Conservation (phyloP, 208 protist species). For the Acanthamoeba healyi region DNA sequence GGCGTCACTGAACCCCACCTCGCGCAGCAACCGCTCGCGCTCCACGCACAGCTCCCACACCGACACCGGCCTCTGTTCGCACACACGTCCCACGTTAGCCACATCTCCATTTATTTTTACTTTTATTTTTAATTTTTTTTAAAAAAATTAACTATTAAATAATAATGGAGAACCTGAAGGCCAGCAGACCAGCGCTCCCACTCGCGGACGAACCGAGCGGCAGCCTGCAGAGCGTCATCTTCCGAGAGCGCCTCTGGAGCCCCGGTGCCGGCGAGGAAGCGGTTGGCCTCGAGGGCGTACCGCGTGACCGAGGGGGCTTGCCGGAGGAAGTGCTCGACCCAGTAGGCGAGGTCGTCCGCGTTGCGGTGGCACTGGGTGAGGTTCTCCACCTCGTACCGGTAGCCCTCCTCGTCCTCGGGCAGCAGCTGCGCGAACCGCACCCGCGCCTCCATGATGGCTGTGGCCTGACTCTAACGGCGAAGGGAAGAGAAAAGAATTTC, state of each 20-base stretch:
- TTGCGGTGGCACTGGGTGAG: not conserved
- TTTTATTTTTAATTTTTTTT: not conserved
- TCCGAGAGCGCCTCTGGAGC: not conserved
- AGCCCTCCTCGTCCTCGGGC: not conserved
- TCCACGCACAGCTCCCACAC: constrained; percentile 37
- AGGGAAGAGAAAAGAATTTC: not conserved
- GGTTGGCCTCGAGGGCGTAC: constrained; percentile 12
- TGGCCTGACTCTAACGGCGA: not conserved
- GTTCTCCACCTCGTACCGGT: not conserved
- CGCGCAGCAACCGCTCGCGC: not conserved
- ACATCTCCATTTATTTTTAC: too few relatives aligned
- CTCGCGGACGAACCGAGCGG: not conserved
- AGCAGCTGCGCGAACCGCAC: not conserved
- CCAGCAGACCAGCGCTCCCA: not conserved
- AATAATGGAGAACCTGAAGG: not conserved
- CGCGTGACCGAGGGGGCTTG: not conserved
- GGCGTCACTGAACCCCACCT: not conserved
- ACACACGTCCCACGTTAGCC: not conserved
- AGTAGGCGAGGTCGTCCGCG: not conserved
- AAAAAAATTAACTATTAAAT: not conserved
- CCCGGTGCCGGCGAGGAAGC: not conserved
- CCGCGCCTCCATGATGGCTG: not conserved
- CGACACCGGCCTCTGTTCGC: not conserved
- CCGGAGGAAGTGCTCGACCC: not conserved
- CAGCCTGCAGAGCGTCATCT: not conserved